A percentile compares a stretch with the other conserved stretches of the same genome.
These are phyloP conservation scores for Colletotrichum shisoi DNA, from an alignment of 2,329 filamentous ascomycete genomes.

Conservation along the genomic window DNA sequence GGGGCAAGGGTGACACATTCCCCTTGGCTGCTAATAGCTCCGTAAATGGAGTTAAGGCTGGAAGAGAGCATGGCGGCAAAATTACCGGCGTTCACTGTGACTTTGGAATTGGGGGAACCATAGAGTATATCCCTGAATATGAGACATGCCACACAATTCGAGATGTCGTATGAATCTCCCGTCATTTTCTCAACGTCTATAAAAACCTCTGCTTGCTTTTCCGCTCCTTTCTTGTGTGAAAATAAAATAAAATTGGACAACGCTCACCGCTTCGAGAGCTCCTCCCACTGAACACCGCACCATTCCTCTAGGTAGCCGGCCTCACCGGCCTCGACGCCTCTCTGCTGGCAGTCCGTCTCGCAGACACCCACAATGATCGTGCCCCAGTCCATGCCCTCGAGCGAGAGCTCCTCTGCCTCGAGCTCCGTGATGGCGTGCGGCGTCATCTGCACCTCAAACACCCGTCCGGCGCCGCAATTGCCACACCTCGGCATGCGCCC, in stretches of 20 bases:
- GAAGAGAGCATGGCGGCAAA: conserved; percentile 41
- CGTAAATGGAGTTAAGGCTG: conserved; percentile 37
- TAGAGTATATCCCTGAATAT: conserved; percentile 40
- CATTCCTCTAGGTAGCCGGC: conserved; percentile 91
- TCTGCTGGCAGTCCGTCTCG: conserved; percentile 75
- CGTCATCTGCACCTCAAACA: conserved; percentile 91
- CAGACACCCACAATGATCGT: conserved; percentile 90
- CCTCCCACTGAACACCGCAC: conserved; percentile 98
- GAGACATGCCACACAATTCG: conserved; percentile 37
- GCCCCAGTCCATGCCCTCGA: conserved; percentile 97
- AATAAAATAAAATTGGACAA: no score
- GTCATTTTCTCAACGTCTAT: background rate
- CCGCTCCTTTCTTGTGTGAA: conserved; percentile 44
- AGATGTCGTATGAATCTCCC: conserved; percentile 30
- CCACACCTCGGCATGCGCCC: conserved; percentile 73
- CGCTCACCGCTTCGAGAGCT: conserved; percentile 59
- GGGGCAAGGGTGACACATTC: conserved; percentile 18
- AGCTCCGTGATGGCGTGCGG: conserved; percentile 90
- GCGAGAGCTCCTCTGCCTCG: conserved; percentile 75
- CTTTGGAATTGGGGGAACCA: conserved; percentile 40
- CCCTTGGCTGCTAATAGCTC: conserved; percentile 35
- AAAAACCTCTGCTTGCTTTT: conserved; percentile 16
- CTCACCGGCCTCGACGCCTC: conserved; percentile 65
- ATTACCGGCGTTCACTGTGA: conserved; percentile 40
- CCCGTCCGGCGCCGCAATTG: conserved; percentile 76